phyloP scores from a whole-genome alignment of 805 yeast genomes.

The Blastobotrys americana region DNA sequence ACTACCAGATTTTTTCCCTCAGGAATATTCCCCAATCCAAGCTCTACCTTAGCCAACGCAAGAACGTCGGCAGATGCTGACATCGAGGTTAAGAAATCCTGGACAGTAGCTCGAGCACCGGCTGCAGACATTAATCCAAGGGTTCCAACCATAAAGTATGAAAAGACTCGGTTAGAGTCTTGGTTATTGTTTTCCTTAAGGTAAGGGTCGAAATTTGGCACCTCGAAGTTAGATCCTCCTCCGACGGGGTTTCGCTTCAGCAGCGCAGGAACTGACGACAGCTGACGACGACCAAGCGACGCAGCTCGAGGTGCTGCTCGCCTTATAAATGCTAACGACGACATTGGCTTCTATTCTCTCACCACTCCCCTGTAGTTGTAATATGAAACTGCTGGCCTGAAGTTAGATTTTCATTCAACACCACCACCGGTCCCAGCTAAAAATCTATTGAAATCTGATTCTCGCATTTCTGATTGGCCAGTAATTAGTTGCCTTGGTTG shows the following conservation, averaged over 20 bases:
- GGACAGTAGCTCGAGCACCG: constrained; percentile 90
- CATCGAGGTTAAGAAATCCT: constrained; percentile 86
- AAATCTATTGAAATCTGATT: neutral
- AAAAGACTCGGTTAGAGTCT: constrained; percentile 75
- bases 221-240: constrained; percentile 69
- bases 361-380: neutral
- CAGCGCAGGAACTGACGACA: neutral
- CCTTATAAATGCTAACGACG: neutral
- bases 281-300: neutral
- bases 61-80: constrained; percentile 98
- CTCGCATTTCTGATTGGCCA: neutral
- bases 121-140: constrained; percentile 86
- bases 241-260: constrained; percentile 18
- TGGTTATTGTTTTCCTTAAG: constrained; percentile 62
- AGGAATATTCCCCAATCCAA: constrained; percentile 86
- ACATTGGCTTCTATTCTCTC: neutral
- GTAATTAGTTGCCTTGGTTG: no score
- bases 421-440: neutral
- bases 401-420: neutral
- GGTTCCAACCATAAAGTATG: constrained; percentile 97
- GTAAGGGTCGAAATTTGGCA: constrained; percentile 83
- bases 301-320: neutral
- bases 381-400: no score
- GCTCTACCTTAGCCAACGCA: constrained; percentile 99
- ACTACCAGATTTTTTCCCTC: constrained; percentile 97